phyloP scores from a whole-genome alignment of 345 rosid species.

The Eucalyptus guilfoylei region DNA sequence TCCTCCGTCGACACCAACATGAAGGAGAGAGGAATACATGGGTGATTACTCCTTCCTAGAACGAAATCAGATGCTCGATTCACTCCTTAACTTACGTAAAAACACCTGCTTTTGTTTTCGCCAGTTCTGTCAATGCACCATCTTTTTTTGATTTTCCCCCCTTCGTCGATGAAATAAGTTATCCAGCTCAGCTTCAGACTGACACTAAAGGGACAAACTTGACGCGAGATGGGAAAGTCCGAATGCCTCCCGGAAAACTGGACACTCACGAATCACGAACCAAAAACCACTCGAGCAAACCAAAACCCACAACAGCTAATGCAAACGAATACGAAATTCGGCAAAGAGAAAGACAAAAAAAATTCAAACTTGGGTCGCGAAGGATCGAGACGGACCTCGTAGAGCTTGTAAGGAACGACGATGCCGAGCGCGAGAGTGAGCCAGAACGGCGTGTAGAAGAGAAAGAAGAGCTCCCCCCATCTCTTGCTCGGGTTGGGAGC shows the following conservation, averaged over 20 bases:
- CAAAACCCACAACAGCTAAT: neutral
- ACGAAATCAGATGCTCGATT: neutral
- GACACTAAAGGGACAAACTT: neutral
- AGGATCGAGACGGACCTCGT: slow-evolving; percentile 42
- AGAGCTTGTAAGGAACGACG: slow-evolving; percentile 81
- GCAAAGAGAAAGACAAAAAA: neutral
- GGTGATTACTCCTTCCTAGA: neutral
- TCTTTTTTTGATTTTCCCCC: neutral
- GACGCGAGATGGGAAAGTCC: neutral
- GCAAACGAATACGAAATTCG: neutral
- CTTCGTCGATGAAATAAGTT: neutral
- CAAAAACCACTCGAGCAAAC: neutral
- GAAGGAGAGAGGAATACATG: neutral
- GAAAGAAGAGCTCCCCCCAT: slow-evolving; percentile 97
- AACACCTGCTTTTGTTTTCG: neutral
- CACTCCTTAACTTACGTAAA: neutral
- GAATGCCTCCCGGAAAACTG: neutral
- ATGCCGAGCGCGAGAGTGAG: slow-evolving; percentile 81
- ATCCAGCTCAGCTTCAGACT: neutral
- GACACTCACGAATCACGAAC: neutral
- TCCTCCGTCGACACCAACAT: neutral
- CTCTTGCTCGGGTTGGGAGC: slow-evolving; percentile 78
- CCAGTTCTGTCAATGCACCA: neutral
- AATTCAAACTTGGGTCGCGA: neutral
- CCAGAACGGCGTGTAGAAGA: slow-evolving; percentile 92